These are phyloP conservation scores for Flaveria trinervia DNA, from an alignment of 129 eudicot genomes.

Conservation along the genomic window DNA sequence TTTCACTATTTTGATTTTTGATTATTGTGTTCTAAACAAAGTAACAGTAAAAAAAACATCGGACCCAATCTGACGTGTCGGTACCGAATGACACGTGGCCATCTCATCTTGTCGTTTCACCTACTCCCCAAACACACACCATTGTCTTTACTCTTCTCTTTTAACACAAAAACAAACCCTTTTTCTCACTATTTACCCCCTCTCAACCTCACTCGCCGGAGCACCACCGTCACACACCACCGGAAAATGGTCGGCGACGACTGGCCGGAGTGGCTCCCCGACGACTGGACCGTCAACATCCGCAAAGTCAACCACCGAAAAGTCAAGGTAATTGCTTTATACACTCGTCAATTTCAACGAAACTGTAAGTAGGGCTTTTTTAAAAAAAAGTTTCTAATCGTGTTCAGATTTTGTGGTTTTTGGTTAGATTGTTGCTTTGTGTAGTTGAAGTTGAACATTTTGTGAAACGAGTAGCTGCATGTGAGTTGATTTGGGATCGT, in stretches of 20 bases:
- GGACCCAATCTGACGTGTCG: not conserved
- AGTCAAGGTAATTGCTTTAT: slow-evolving; percentile 46
- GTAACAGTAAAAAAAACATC: not conserved
- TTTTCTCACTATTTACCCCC: not conserved
- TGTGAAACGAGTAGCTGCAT: slow-evolving; percentile 15
- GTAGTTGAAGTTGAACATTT: not conserved
- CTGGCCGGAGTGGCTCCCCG: slow-evolving; percentile 67
- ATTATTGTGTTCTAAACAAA: not conserved
- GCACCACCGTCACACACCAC: slow-evolving; percentile 7
- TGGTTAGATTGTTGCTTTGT: not conserved
- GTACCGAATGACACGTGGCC: slow-evolving; percentile 25
- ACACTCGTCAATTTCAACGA: not conserved
- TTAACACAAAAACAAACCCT: not conserved
- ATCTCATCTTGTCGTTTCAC: slow-evolving; percentile 4
- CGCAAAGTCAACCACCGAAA: slow-evolving; percentile 40
- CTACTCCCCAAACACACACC: slow-evolving; percentile 5
- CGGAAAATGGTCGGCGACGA: slow-evolving; percentile 52
- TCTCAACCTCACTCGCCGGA: slow-evolving; percentile 12
- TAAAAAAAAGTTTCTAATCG: not conserved
- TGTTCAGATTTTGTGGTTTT: slow-evolving; percentile 5
- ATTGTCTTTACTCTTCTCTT: not conserved
- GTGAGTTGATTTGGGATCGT: slow-evolving; percentile 9
- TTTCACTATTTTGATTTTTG: not conserved
- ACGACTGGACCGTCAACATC: slow-evolving; percentile 54
- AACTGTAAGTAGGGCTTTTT: slow-evolving; percentile 15